Evolutionary conservation across 129 eudicot genomes (phyloP).

Genomic region (Artemisia annua): DNA sequence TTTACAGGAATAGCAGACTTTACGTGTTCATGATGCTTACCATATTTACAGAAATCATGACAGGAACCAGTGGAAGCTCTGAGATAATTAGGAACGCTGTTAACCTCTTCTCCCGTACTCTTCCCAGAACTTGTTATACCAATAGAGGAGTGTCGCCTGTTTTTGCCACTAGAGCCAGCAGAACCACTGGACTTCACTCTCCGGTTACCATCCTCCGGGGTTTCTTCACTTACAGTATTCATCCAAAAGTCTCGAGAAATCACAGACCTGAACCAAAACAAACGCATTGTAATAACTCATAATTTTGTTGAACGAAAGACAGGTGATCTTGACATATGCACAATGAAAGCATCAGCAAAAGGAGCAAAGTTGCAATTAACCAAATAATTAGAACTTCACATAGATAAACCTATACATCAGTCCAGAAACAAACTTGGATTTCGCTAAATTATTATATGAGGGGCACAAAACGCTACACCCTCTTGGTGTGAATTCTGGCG

Average conservation of each 20-base stretch:
- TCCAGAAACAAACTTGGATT: too few relatives aligned
- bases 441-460: too few relatives aligned
- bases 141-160: conserved; percentile 29
- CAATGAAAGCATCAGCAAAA: too few relatives aligned
- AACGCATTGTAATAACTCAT: background rate
- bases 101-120: conserved; percentile 29
- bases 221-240: conserved; percentile 24
- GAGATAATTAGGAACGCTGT: conserved; percentile 59
- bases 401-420: too few relatives aligned
- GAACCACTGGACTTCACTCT: conserved; percentile 30
- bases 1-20: conserved; percentile 26
- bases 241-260: conserved; percentile 21
- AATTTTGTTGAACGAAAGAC: background rate
- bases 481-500: background rate
- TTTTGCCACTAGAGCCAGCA: conserved; percentile 34
- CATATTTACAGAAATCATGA: conserved; percentile 83
- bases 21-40: conserved; percentile 35
- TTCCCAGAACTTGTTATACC: conserved; percentile 22
- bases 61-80: conserved; percentile 95
- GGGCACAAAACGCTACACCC: too few relatives aligned
- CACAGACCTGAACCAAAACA: conserved; percentile 15
- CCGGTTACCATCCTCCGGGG: conserved; percentile 23
- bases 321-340: background rate
- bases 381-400: too few relatives aligned
- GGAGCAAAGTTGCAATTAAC: too few relatives aligned